A percentile compares a stretch with the other conserved stretches of the same genome.
phyloP scores from a whole-genome alignment of 805 yeast species.

The Jamesozyma piceae region DNA sequence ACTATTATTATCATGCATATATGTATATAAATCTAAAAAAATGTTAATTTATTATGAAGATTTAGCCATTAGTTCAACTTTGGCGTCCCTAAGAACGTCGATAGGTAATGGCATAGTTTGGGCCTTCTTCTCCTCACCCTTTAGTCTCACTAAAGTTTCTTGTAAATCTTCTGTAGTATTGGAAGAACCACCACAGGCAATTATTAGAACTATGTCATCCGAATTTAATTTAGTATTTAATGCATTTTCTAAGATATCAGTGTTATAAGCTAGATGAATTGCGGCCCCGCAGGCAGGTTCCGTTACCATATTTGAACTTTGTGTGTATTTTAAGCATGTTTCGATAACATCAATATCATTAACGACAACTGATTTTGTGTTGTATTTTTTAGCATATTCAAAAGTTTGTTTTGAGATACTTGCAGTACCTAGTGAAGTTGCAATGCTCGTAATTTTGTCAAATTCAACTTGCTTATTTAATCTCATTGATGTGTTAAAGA shows the following conservation, averaged over 20 bases:
- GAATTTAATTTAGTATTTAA: constrained; percentile 10
- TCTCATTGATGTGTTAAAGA: constrained; percentile 42
- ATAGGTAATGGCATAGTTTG: not conserved
- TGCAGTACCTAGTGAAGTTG: constrained; percentile 56
- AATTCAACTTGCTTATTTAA: constrained; percentile 38
- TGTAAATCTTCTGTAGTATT: constrained; percentile 28
- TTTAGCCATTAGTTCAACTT: not conserved
- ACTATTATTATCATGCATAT: not conserved
- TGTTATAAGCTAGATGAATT: constrained; percentile 41
- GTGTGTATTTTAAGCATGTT: constrained; percentile 42
- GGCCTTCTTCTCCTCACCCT: not conserved
- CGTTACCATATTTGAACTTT: constrained; percentile 42
- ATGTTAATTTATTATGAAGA: not conserved
- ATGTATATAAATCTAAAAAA: too few species aligned
- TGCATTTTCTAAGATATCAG: constrained; percentile 10
- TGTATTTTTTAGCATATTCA: constrained; percentile 34
- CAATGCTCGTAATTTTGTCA: constrained; percentile 43
- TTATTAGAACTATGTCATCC: constrained; percentile 41
- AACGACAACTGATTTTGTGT: constrained; percentile 36
- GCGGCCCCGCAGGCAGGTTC: constrained; percentile 76
- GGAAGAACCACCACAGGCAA: constrained; percentile 51
- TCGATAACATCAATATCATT: constrained; percentile 48
- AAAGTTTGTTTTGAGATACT: constrained; percentile 44
- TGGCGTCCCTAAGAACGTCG: not conserved
- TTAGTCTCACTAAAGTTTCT: not conserved